Base-by-base conservation (phyloP, 2,329 filamentous ascomycete genomes). In the Capronia americana region DNA sequence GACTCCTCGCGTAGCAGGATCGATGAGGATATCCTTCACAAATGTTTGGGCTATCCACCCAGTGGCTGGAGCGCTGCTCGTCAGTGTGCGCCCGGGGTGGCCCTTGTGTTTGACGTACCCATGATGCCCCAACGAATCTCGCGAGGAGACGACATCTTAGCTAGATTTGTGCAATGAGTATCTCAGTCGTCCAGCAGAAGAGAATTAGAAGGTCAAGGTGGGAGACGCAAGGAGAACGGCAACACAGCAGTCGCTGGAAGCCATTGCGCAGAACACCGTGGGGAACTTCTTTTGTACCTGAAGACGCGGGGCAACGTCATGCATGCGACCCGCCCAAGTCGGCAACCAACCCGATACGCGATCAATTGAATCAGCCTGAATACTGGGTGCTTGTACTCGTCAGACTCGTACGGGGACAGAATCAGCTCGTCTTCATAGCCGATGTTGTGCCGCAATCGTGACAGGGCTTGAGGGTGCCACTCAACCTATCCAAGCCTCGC, bases 11-110 rank as follows among this genome's bases (percentile, higher is more conserved):
- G 83, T 82, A 48, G 85, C 81, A 17, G 93, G 90, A 78, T 94
- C 88, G 67, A 87, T 85, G 70, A 93, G 87, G 58, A 97, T 86
- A 75, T 96, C 93, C 78, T 89, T 89, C 74, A 88, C 86, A 80
- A 95, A 92, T 24, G 75, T 85, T 84, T 75, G 73, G 17, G 78
- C 80, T 64, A 82, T 82, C 64, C 79, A 72, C 57, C 80, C 80
- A 12, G 80, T 82, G 68, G 80, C 80, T 82, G 69, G 65, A 64
- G 50, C 12, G 14, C 14, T 44, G 28, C 28, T 57, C 26, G 20
- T 63, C 24, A 51, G 28, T 59, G 20, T 12, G 20, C 44, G 28
- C 14, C 28, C 53, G 23, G 14, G 10, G 3, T 54, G 44, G 20
- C 48, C 6, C 30, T 20, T 3, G 32, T n/a, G 24, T n/a, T 2